Conservation (phyloP, 331 rosid species). For the Arachis monticola region DNA sequence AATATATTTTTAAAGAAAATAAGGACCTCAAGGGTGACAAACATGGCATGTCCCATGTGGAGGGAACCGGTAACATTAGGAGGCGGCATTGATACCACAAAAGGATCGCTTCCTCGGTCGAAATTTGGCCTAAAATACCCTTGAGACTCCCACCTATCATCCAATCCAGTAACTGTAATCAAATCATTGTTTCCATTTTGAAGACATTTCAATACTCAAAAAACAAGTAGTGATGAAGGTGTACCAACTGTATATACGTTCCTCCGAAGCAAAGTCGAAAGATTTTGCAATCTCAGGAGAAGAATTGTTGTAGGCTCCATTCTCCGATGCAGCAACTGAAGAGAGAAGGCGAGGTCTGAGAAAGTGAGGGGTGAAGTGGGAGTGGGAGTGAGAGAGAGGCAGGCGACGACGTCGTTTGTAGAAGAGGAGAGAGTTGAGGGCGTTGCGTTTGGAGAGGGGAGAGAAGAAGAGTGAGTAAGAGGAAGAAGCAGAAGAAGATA, state of each 20-base stretch:
- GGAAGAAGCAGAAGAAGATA: slow-evolving; percentile 34
- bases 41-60: slow-evolving; percentile 99
- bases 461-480: slow-evolving; percentile 35
- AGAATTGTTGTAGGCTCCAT: slow-evolving; percentile 58
- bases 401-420: slow-evolving; percentile 51
- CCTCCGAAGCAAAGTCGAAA: slow-evolving; percentile 82
- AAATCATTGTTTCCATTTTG: too few species aligned
- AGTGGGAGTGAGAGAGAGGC: slow-evolving; percentile 37
- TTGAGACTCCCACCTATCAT: slow-evolving; percentile 97
- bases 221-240: background rate
- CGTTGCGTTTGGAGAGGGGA: slow-evolving; percentile 46
- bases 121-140: slow-evolving; percentile 83
- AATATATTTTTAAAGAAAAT: background rate
- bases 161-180: background rate
- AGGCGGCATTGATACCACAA: slow-evolving; percentile 95
- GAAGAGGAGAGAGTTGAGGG: slow-evolving; percentile 50
- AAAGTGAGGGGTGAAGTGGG: slow-evolving; percentile 24
- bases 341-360: slow-evolving; percentile 43
- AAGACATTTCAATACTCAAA: background rate
- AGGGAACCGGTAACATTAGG: slow-evolving; percentile 97
- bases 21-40: slow-evolving; percentile 95
- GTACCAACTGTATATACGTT: slow-evolving; percentile 89
- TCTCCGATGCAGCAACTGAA: slow-evolving; percentile 79
- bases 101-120: slow-evolving; percentile 75
- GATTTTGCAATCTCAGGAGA: slow-evolving; percentile 81